phyloP scores from a whole-genome alignment of 2,329 filamentous ascomycete genomes.

The Arachnomyces sp. region DNA sequence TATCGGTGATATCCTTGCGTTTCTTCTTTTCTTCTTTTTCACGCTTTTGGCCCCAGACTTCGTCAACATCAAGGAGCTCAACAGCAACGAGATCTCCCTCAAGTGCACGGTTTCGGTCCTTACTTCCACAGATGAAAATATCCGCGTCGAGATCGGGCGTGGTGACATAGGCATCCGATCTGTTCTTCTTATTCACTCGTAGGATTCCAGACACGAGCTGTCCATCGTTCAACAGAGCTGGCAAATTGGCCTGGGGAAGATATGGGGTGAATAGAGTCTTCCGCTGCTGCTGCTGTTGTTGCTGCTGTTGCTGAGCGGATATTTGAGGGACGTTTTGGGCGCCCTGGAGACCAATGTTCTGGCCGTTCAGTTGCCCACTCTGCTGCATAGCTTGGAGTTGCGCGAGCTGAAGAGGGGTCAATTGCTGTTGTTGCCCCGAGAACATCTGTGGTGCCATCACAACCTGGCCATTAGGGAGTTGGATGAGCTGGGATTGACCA shows the following conservation, averaged over 20 bases:
- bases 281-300: conserved; percentile 79
- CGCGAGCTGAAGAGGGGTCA: conserved; percentile 72
- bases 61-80: conserved; percentile 92
- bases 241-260: conserved; percentile 85
- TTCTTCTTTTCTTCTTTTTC: conserved; percentile 99
- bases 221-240: conserved; percentile 80
- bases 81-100: conserved; percentile 94
- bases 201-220: conserved; percentile 94
- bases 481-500: conserved; percentile 76
- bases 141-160: conserved; percentile 92
- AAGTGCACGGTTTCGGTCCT: conserved; percentile 92
- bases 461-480: conserved; percentile 75
- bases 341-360: conserved; percentile 57
- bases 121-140: conserved; percentile 99
- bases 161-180: conserved; percentile 95
- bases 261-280: conserved; percentile 99
- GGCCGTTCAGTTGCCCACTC: conserved; percentile 72
- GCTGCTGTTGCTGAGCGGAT: conserved; percentile 49
- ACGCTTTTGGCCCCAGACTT: conserved; percentile 97
- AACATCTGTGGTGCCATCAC: conserved; percentile 73
- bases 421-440: conserved; percentile 52
- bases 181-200: conserved; percentile 99
- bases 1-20: conserved; percentile 96
- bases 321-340: conserved; percentile 64
- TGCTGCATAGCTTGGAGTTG: conserved; percentile 64